Percentiles rank a stretch among this genome's conserved stretches.
These are phyloP conservation scores for Xanthoparmelia taractica DNA, from an alignment of 495 filamentous ascomycete genomes.

Conservation along the genomic window DNA sequence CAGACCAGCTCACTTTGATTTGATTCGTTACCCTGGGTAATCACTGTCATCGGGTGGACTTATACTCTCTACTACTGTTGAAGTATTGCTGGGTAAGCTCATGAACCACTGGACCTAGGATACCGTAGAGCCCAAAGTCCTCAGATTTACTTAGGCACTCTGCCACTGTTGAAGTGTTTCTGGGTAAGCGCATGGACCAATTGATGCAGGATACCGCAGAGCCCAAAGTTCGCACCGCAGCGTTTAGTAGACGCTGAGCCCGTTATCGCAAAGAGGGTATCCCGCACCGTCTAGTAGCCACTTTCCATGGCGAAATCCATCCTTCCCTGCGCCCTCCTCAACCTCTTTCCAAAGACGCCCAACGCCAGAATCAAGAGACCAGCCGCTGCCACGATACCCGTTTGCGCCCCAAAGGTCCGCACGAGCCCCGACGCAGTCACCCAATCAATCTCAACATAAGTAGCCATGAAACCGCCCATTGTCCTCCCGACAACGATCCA, in stretches of 20 bases:
- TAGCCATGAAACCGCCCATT: slow-evolving; percentile 42
- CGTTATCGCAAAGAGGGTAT: background rate
- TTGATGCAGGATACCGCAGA: too few species aligned
- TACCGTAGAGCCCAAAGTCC: too few species aligned
- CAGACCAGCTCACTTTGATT: too few species aligned
- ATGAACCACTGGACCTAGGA: too few species aligned
- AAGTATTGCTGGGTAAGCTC: too few species aligned
- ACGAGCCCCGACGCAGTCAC: background rate
- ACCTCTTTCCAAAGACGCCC: slow-evolving; percentile 18
- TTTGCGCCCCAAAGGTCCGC: slow-evolving; percentile 13
- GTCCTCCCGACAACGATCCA: slow-evolving; percentile 45
- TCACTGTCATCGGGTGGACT: too few species aligned
- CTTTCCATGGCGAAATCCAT: slow-evolving; percentile 21
- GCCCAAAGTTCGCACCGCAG: too few species aligned
- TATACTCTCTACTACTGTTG: too few species aligned
- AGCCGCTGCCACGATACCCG: slow-evolving; percentile 17
- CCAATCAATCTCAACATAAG: slow-evolving; percentile 45
- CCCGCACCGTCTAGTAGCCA: background rate
- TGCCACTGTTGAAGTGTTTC: too few species aligned
- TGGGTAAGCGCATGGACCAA: too few species aligned
- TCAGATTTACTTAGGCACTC: too few species aligned
- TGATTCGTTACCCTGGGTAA: too few species aligned
- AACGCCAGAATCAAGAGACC: slow-evolving; percentile 18
- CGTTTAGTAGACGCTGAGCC: background rate
- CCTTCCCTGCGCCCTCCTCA: slow-evolving; percentile 19